A percentile compares a stretch with the other conserved stretches of the same genome.
phyloP scores from a whole-genome alignment of 495 filamentous ascomycete species.

The Darksidea phi region DNA sequence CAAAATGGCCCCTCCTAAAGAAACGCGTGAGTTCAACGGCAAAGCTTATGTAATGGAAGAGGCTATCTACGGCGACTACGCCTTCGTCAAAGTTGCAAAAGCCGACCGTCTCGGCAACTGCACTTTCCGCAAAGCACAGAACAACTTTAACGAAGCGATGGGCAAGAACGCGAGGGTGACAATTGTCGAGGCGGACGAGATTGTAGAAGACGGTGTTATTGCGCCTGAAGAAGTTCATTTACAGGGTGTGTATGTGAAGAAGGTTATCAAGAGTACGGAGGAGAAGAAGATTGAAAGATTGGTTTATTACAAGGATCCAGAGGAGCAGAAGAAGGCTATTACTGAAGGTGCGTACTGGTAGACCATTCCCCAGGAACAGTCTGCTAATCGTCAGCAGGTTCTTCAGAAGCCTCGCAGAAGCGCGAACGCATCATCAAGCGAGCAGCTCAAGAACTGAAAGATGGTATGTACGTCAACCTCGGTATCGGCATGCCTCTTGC shows the following conservation, averaged over 20 bases:
- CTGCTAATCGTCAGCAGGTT: slow-evolving; percentile 9
- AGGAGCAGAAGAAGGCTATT: slow-evolving; percentile 34
- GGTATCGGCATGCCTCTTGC: slow-evolving; percentile 97
- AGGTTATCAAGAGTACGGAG: slow-evolving; percentile 75
- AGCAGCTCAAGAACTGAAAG: slow-evolving; percentile 93
- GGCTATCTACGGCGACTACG: slow-evolving; percentile 82
- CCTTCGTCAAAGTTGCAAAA: slow-evolving; percentile 89
- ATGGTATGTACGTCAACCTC: slow-evolving; percentile 93
- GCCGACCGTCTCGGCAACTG: slow-evolving; percentile 92
- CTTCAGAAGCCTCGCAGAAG: slow-evolving; percentile 28
- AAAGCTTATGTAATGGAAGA: slow-evolving; percentile 89
- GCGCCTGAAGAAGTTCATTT: slow-evolving; percentile 77
- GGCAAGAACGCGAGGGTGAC: slow-evolving; percentile 86
- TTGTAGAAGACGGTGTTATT: slow-evolving; percentile 84
- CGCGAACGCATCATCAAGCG: slow-evolving; percentile 82
- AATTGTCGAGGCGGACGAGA: slow-evolving; percentile 90
- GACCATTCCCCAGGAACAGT: background rate
- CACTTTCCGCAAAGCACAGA: slow-evolving; percentile 82
- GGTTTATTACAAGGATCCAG: slow-evolving; percentile 47
- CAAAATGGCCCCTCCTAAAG: slow-evolving; percentile 70
- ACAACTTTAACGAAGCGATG: slow-evolving; percentile 95
- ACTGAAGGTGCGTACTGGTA: slow-evolving; percentile 50
- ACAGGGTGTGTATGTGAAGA: slow-evolving; percentile 87
- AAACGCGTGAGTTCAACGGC: slow-evolving; percentile 85
- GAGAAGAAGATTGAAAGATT: slow-evolving; percentile 85